A percentile compares a stretch with the other conserved stretches of the same genome.
These are phyloP conservation scores for Porcisia deanei DNA, from an alignment of 208 protist species.

Conservation along the genomic window DNA sequence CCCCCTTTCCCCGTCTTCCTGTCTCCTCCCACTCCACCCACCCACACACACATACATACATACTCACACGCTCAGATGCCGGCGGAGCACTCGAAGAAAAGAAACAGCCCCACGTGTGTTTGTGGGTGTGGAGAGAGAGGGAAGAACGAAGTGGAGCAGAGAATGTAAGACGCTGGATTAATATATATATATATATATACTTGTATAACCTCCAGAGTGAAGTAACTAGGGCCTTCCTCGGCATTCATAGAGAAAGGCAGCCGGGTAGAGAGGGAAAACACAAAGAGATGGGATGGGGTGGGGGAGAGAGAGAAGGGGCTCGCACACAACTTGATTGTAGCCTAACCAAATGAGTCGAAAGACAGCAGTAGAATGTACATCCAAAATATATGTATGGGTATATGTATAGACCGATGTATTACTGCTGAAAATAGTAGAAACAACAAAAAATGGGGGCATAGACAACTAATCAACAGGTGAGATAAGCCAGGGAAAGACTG, in stretches of 20 bases:
- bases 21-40: neutral
- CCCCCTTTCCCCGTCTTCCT: neutral
- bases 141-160: slow-evolving; percentile 3
- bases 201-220: too few relatives aligned
- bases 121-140: too few relatives aligned
- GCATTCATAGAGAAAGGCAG: neutral
- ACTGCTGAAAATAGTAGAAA: too few relatives aligned
- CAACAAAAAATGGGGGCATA: too few relatives aligned
- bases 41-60: neutral
- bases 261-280: neutral
- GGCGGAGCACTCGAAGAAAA: neutral
- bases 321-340: neutral
- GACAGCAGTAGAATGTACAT: too few relatives aligned
- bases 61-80: neutral
- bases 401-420: neutral
- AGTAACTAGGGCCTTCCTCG: too few relatives aligned
- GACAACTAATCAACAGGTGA: too few relatives aligned
- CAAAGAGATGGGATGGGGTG: neutral
- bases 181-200: too few relatives aligned
- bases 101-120: neutral
- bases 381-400: neutral
- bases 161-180: neutral
- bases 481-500: too few relatives aligned
- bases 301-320: neutral
- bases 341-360: neutral